Conservation (phyloP, 2,329 filamentous ascomycete genomes). For the Pseudocercospora pini-densiflorae region DNA sequence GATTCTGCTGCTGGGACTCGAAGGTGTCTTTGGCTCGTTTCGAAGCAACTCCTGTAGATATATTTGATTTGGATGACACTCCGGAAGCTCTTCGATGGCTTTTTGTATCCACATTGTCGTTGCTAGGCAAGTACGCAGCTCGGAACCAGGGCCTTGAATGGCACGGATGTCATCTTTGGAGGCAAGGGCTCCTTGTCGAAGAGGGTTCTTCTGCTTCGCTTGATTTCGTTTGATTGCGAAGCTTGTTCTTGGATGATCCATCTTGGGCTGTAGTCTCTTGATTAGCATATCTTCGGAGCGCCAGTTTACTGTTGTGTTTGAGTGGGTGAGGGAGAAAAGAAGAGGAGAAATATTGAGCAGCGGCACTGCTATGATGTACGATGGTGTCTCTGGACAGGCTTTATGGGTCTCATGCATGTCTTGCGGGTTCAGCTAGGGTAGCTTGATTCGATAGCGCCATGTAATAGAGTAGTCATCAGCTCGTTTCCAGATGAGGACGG, state of each 20-base stretch:
- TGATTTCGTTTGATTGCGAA: conserved; percentile 6
- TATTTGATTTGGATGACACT: conserved; percentile 15
- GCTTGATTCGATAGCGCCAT: conserved; percentile 8
- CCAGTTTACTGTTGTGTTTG: not conserved
- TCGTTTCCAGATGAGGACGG: not conserved
- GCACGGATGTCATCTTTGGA: conserved; percentile 25
- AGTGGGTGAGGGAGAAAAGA: not conserved
- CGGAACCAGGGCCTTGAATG: conserved; percentile 20
- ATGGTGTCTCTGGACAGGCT: not conserved
- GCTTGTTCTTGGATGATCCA: not conserved
- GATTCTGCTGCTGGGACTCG: not conserved
- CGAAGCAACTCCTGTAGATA: conserved; percentile 14
- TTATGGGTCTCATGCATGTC: conserved; percentile 2
- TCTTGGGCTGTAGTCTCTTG: not conserved
- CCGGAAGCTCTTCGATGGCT: conserved; percentile 19
- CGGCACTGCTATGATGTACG: not conserved
- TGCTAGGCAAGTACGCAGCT: conserved; percentile 21
- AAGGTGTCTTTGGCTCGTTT: conserved; percentile 14
- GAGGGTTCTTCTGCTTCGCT: conserved; percentile 13
- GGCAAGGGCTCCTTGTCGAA: conserved; percentile 21
- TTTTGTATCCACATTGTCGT: conserved; percentile 26
- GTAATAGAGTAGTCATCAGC: not conserved
- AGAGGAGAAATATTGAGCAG: not conserved
- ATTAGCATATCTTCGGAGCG: not conserved
- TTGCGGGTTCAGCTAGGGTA: conserved; percentile 6